phyloP scores from a whole-genome alignment of 2,329 filamentous ascomycete species.

The Pseudopithomyces maydicus region DNA sequence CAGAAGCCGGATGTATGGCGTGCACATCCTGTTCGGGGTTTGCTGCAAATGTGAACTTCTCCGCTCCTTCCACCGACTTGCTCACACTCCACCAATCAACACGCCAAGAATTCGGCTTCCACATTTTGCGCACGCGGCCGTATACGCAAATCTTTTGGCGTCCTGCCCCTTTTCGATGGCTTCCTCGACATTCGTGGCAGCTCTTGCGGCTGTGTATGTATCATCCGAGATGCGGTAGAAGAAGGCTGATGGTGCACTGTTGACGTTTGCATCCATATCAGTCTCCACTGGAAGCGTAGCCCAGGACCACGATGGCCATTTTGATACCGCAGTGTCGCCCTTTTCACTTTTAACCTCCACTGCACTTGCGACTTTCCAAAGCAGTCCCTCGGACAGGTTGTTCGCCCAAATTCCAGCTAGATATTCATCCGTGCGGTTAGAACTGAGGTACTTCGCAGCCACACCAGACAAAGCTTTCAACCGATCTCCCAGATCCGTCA shows the following conservation, averaged over 20 bases:
- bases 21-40: conserved; percentile 12
- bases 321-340: background rate
- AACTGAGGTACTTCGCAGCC: conserved; percentile 12
- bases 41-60: conserved; percentile 11
- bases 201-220: background rate
- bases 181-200: background rate
- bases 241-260: conserved; percentile 1
- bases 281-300: conserved; percentile 12
- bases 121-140: conserved; percentile 6
- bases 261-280: conserved; percentile 5
- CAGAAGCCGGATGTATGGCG: conserved; percentile 4
- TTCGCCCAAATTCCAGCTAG: conserved; percentile 13
- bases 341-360: background rate
- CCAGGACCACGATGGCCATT: conserved; percentile 15
- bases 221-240: background rate
- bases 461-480: conserved; percentile 12
- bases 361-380: conserved; percentile 4
- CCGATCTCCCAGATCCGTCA: conserved; percentile 11
- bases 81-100: conserved; percentile 9
- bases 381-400: conserved; percentile 8
- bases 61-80: conserved; percentile 4
- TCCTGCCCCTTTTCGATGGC: conserved; percentile 4
- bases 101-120: conserved; percentile 1
- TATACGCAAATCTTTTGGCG: conserved; percentile 9
- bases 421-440: conserved; percentile 11